Percentiles rank a stretch among this genome's conserved stretches.
Conservation (phyloP, 495 filamentous ascomycete species). For the Lophiostoma macrostomum region DNA sequence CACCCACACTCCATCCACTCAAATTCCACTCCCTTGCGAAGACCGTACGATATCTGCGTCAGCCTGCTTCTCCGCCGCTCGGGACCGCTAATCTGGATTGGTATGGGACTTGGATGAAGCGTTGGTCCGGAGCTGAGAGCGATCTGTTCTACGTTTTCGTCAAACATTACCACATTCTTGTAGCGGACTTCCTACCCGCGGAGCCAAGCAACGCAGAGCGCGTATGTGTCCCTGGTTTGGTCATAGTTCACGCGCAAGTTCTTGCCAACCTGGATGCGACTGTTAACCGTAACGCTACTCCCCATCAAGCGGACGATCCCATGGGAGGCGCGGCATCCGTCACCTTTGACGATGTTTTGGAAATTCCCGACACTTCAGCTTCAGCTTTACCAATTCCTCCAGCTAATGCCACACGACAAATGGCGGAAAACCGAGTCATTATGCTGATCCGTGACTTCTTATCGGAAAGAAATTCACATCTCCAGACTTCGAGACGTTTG, state of each 20-base stretch:
- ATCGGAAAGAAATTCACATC: conserved; percentile 57
- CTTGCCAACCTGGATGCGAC: conserved; percentile 79
- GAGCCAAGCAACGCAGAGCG: conserved; percentile 62
- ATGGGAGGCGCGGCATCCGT: conserved; percentile 55
- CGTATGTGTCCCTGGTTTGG: conserved; percentile 69
- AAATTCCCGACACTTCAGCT: conserved; percentile 68
- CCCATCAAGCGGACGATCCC: conserved; percentile 41
- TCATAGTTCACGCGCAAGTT: conserved; percentile 82
- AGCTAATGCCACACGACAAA: conserved; percentile 69
- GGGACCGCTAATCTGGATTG: conserved; percentile 72
- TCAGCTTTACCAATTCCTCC: conserved; percentile 63
- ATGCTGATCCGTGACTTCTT: conserved; percentile 85
- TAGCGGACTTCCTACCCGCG: conserved; percentile 72
- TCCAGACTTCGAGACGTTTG: conserved; percentile 54
- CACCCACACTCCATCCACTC: conserved; percentile 64
- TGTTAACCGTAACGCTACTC: conserved; percentile 64
- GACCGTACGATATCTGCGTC: conserved; percentile 63
- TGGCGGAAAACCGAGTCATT: conserved; percentile 89
- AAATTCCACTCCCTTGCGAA: conserved; percentile 66
- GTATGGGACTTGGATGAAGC: conserved; percentile 79
- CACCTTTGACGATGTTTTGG: conserved; percentile 74
- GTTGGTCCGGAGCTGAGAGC: conserved; percentile 87
- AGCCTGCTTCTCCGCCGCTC: conserved; percentile 64
- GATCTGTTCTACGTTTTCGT: conserved; percentile 93
- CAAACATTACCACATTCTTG: conserved; percentile 83